Evolutionary conservation across 176 grass and related monocot species (phyloP).

Genomic region (Oropetium thomaeum): DNA sequence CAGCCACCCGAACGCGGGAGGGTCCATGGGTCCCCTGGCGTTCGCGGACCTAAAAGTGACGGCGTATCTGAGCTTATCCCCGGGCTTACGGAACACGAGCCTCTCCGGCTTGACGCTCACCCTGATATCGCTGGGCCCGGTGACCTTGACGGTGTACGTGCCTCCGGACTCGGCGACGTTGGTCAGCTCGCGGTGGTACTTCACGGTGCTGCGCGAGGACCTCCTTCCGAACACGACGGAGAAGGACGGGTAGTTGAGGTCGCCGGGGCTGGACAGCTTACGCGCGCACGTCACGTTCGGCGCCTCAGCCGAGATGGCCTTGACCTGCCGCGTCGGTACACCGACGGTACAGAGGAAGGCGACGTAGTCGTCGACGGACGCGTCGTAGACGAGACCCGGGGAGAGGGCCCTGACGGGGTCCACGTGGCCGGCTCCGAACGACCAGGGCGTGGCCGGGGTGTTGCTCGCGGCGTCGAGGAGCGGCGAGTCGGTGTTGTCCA

Average conservation of each 20-base stretch:
- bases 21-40: conserved; percentile 38
- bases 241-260: conserved; percentile 95
- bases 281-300: conserved; percentile 64
- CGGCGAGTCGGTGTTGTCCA: conserved; percentile 59
- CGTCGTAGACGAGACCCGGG: conserved; percentile 82
- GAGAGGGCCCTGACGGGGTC: conserved; percentile 72
- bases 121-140: conserved; percentile 44
- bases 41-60: conserved; percentile 55
- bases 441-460: conserved; percentile 61
- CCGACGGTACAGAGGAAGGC: conserved; percentile 82
- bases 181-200: conserved; percentile 72
- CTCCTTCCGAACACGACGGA: conserved; percentile 63
- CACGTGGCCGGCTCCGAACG: conserved; percentile 74
- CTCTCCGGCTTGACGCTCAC: conserved; percentile 65
- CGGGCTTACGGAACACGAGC: conserved; percentile 53
- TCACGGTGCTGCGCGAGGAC: conserved; percentile 46
- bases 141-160: conserved; percentile 48
- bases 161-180: conserved; percentile 53
- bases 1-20: conserved; percentile 69
- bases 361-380: conserved; percentile 62
- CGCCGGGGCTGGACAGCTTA: conserved; percentile 61
- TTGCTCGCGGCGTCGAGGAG: conserved; percentile 59
- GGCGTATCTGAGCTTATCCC: conserved; percentile 57
- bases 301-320: conserved; percentile 51
- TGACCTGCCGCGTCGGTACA: conserved; percentile 47